Evolutionary conservation across 2,329 filamentous ascomycete genomes (phyloP), one percentile per base, ranked within the genome.

Genomic region (Pseudohalonectria lignicola): DNA sequence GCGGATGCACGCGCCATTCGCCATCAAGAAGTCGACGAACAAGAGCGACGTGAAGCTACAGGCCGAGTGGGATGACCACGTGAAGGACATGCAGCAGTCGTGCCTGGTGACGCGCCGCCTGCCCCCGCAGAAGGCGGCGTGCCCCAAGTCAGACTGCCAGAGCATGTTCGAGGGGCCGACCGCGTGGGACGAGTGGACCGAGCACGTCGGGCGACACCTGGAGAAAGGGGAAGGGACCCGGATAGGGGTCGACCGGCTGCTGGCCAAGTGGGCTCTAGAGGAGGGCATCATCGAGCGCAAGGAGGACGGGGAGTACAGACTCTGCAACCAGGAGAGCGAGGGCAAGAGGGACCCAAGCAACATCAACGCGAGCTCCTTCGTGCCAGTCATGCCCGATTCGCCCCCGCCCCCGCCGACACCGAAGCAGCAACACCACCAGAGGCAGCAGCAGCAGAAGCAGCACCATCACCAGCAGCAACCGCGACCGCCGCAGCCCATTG

Each of bases 131-230:
- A 65, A 69, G 23, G 86, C 85, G 34, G 71, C 81, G 1, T 88
- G 84, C 45, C 76, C 77, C 0, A 78, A 77, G 47, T 63, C 69
- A 1, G 85, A 86, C 47, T 96, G 90, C 53, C 63, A 71, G 10
- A 71, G 71, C 36, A 59, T 68, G 0, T 95, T 94, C 50, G 69
- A 77, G 40, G 87, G 86, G 0, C 62, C 69, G 1, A 73, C 71
- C 3, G 82, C 81, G 8, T 95, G 90, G 90, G 86, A 94, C 41
- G 79, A 86, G 47, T 84, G 87, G 62, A 92, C 92, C 42, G 90
- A 96, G 55, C 90, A 96, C 55, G 81, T 95, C 1, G 88, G 88
- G 1, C 71, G 82, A 34, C 90, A 96, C 55, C 82, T 94, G 67
- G 88, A 95, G 57, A 80, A 79, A 46, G 74, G 74, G 6, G 76